These are phyloP conservation scores for Leccinum insolens DNA, from an alignment of 1,284 basidiomycete genomes.

Conservation along the genomic window DNA sequence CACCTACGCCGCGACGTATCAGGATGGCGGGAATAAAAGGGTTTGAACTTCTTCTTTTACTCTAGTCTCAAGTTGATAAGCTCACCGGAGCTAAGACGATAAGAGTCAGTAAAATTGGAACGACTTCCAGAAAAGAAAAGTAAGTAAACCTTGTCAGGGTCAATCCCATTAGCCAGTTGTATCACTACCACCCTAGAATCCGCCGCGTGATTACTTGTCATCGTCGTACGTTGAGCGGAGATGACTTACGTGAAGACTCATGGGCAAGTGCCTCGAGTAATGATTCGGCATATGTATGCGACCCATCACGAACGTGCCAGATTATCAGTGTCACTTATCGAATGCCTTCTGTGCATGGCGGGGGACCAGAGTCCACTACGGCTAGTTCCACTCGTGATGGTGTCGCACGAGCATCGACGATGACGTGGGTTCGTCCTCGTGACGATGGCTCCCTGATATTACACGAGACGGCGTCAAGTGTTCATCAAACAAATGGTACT, in stretches of 20 bases:
- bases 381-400: too few relatives aligned
- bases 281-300: neutral
- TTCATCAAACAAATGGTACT: too few relatives aligned
- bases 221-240: neutral
- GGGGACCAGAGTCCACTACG: neutral
- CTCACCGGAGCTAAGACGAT: neutral
- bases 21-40: neutral
- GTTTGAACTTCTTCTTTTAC: neutral
- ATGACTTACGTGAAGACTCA: neutral
- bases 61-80: neutral
- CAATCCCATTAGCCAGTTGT: neutral
- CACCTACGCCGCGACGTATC: neutral
- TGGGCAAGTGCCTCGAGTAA: neutral
- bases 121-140: neutral
- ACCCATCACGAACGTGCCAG: neutral
- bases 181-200: neutral
- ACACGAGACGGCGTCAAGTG: too few relatives aligned
- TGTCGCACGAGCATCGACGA: too few relatives aligned
- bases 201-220: neutral
- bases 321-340: too few relatives aligned
- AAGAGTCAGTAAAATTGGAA: neutral
- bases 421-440: too few relatives aligned
- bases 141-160: neutral
- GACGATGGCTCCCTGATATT: too few relatives aligned
- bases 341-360: neutral